Percentiles rank a stretch among this genome's conserved stretches.
These are phyloP conservation scores for Leishmania aethiopica DNA, from an alignment of 208 protist genomes.

Conservation along the genomic window DNA sequence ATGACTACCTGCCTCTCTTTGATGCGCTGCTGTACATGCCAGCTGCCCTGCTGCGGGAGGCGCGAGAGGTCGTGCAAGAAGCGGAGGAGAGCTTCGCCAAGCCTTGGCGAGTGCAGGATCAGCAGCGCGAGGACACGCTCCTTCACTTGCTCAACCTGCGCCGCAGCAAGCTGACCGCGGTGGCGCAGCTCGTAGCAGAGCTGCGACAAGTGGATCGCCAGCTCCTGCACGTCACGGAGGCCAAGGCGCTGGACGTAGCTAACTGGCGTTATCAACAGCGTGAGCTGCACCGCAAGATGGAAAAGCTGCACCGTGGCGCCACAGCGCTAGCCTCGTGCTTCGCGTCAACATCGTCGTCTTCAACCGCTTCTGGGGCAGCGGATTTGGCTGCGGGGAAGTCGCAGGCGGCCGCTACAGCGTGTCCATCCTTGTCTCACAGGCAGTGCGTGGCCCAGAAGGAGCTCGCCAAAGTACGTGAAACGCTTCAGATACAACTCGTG, in stretches of 20 bases:
- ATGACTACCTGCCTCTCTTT: conserved; percentile 56
- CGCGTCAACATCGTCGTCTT: background rate
- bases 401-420: background rate
- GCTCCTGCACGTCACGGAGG: conserved; percentile 39
- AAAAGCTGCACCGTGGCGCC: conserved; percentile 22
- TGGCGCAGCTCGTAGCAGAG: conserved; percentile 48
- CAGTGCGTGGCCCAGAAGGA: conserved; percentile 22
- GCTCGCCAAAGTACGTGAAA: conserved; percentile 10
- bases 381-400: background rate
- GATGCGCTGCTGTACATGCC: conserved; percentile 58
- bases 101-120: conserved; percentile 38
- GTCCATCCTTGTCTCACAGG: conserved; percentile 18
- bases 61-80: conserved; percentile 28
- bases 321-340: conserved; percentile 17
- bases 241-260: conserved; percentile 44
- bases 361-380: background rate
- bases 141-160: conserved; percentile 35
- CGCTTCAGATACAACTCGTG: conserved; percentile 9
- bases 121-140: conserved; percentile 34
- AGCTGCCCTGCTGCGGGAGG: conserved; percentile 46
- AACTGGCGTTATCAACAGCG: conserved; percentile 61
- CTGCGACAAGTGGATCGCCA: conserved; percentile 42
- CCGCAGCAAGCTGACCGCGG: conserved; percentile 27
- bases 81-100: conserved; percentile 45
- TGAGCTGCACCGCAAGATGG: conserved; percentile 18